Evolutionary conservation across 2,329 filamentous ascomycete genomes (phyloP).

Genomic region (Epichloe uncinata): DNA sequence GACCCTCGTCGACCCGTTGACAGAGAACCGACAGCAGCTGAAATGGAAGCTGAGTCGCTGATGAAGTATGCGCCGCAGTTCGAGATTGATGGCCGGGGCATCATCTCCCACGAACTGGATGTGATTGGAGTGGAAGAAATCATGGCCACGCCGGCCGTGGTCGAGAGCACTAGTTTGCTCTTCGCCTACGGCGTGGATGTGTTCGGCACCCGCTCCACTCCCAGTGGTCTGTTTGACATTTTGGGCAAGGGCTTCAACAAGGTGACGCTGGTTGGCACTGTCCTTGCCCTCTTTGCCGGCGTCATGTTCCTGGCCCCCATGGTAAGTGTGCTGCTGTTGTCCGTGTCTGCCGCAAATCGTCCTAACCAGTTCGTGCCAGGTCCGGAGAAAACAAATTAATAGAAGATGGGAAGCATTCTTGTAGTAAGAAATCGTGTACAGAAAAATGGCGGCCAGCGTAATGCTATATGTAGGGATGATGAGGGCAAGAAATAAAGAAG

Average conservation of each 20-base stretch:
- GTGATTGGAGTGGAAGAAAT: constrained; percentile 63
- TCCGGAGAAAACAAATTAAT: constrained; percentile 56
- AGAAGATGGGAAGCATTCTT: constrained; percentile 39
- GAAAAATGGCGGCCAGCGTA: neutral
- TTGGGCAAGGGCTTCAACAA: constrained; percentile 91
- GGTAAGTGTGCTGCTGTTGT: constrained; percentile 41
- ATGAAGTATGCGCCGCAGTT: constrained; percentile 61
- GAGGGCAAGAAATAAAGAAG: neutral
- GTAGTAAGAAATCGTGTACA: constrained; percentile 9
- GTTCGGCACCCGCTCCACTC: constrained; percentile 76
- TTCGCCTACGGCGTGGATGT: constrained; percentile 82
- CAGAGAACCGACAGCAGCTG: constrained; percentile 65
- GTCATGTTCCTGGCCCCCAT: constrained; percentile 72
- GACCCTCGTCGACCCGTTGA: constrained; percentile 80
- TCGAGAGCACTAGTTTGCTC: constrained; percentile 86
- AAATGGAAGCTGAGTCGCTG: constrained; percentile 69
- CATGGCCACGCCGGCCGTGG: constrained; percentile 59
- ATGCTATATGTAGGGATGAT: neutral
- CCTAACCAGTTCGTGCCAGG: constrained; percentile 27
- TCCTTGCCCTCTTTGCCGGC: constrained; percentile 63
- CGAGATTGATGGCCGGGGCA: constrained; percentile 70
- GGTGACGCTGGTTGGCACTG: constrained; percentile 68
- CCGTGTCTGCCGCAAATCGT: neutral
- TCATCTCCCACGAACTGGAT: constrained; percentile 71
- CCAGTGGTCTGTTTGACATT: constrained; percentile 83